Evolutionary conservation across 176 grass and related monocot species (phyloP), one percentile per base, ranked within the genome.

Genomic region (Tillandsia leiboldiana): DNA sequence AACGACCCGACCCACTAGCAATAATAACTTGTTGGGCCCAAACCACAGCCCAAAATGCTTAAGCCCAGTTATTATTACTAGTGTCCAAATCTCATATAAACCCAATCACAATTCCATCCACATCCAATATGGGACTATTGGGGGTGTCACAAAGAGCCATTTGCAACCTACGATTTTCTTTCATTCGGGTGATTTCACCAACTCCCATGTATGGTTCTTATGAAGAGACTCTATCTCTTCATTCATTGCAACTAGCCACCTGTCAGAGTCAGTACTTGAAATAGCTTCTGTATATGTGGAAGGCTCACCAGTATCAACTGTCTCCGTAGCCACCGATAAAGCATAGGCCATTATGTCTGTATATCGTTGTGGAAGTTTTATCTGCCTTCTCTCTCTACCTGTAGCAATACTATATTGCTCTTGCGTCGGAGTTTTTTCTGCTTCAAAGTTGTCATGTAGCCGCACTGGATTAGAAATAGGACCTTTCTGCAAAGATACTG

Each of bases 81-180:
- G n/a, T n/a, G n/a, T n/a, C n/a, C n/a, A n/a, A n/a, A n/a, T n/a
- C n/a, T n/a, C n/a, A n/a, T n/a, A n/a, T n/a, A n/a, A n/a, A n/a
- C n/a, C n/a, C n/a, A n/a, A n/a, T n/a, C n/a, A n/a, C n/a, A n/a
- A n/a, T n/a, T n/a, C n/a, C n/a, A n/a, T n/a, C n/a, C n/a, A n/a
- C n/a, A n/a, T n/a, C n/a, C n/a, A n/a, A n/a, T n/a, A n/a, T n/a
- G n/a, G n/a, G n/a, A n/a, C n/a, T n/a, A n/a, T n/a, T n/a, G n/a
- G n/a, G n/a, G n/a, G n/a, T n/a, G n/a, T n/a, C n/a, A n/a, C n/a
- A n/a, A 78, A 83, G 15, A 78, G 14, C 62, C 47, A 83, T 58
- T 83, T 83, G 9, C 53, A 78, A 23, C 28, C 69, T 9, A 83
- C 8, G 59, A 83, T 51, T 9, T 78, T 78, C 11, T 5, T 27